Conservation (phyloP, 192 early-diverging fungal species). For the Mortierella claussenii region DNA sequence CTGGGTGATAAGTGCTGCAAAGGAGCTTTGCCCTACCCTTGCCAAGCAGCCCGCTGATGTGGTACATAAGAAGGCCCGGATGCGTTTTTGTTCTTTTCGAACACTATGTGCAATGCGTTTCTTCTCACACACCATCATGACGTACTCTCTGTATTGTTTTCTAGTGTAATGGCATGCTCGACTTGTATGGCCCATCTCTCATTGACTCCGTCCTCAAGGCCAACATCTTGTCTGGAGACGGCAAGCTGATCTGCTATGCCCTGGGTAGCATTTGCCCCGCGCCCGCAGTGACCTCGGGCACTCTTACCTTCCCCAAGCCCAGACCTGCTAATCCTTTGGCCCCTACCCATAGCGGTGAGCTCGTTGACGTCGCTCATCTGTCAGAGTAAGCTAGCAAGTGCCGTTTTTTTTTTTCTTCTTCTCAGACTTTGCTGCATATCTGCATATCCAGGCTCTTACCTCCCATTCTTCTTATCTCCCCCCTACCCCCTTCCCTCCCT, state of each 20-base stretch:
- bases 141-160: not conserved
- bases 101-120: too few relatives aligned
- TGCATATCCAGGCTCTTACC: conserved; percentile 27
- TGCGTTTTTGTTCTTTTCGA: conserved; percentile 6
- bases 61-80: too few relatives aligned
- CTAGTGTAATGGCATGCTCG: conserved; percentile 57
- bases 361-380: conserved; percentile 57
- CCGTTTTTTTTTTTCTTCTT: too few relatives aligned
- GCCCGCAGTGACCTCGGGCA: conserved; percentile 40
- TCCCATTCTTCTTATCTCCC: not conserved
- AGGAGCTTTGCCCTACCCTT: conserved; percentile 18
- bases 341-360: conserved; percentile 28
- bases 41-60: conserved; percentile 10
- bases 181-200: conserved; percentile 53
- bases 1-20: conserved; percentile 19
- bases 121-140: too few relatives aligned
- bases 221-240: conserved; percentile 31
- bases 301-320: conserved; percentile 57
- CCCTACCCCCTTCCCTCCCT: not conserved
- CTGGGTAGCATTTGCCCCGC: conserved; percentile 52
- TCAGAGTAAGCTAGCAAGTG: conserved; percentile 54
- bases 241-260: conserved; percentile 52
- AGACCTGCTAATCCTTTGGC: conserved; percentile 39
- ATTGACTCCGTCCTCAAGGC: conserved; percentile 51
- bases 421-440: too few relatives aligned